phyloP scores from a whole-genome alignment of 495 filamentous ascomycete species.

The Tuber melanosporum region DNA sequence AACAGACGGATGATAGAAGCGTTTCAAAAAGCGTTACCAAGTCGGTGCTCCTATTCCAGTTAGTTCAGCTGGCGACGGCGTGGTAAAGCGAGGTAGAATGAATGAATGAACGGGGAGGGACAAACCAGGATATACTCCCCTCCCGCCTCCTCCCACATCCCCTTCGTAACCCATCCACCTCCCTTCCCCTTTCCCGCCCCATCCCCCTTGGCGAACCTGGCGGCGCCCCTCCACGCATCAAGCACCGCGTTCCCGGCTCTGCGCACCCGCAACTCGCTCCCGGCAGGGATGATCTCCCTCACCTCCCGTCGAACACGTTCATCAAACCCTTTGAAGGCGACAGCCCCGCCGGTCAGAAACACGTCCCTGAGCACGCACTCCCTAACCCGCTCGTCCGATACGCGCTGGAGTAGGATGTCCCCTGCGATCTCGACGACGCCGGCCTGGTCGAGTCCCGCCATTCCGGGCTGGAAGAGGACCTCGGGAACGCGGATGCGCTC shows the following conservation, averaged over 20 bases:
- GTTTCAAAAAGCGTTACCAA: slow-evolving; percentile 59
- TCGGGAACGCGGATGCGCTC: slow-evolving; percentile 95
- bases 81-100: slow-evolving; percentile 3
- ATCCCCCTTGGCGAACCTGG: slow-evolving; percentile 56
- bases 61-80: slow-evolving; percentile 16
- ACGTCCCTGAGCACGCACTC: slow-evolving; percentile 70
- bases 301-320: slow-evolving; percentile 70
- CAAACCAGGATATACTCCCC: slow-evolving; percentile 77
- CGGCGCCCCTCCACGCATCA: slow-evolving; percentile 90
- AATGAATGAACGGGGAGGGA: slow-evolving; percentile 9
- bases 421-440: slow-evolving; percentile 84
- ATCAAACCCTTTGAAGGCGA: slow-evolving; percentile 77
- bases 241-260: slow-evolving; percentile 65
- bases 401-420: slow-evolving; percentile 73
- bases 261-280: slow-evolving; percentile 57
- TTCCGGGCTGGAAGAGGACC: slow-evolving; percentile 88
- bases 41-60: slow-evolving; percentile 63
- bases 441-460: slow-evolving; percentile 91
- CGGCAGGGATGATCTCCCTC: slow-evolving; percentile 62
- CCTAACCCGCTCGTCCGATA: slow-evolving; percentile 54
- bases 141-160: slow-evolving; percentile 79
- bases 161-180: slow-evolving; percentile 53
- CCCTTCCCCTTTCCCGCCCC: slow-evolving; percentile 46
- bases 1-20: not conserved
- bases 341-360: slow-evolving; percentile 92